Conservation (phyloP, 108 stramenopile genomes). For the Cyclotella atomus region DNA sequence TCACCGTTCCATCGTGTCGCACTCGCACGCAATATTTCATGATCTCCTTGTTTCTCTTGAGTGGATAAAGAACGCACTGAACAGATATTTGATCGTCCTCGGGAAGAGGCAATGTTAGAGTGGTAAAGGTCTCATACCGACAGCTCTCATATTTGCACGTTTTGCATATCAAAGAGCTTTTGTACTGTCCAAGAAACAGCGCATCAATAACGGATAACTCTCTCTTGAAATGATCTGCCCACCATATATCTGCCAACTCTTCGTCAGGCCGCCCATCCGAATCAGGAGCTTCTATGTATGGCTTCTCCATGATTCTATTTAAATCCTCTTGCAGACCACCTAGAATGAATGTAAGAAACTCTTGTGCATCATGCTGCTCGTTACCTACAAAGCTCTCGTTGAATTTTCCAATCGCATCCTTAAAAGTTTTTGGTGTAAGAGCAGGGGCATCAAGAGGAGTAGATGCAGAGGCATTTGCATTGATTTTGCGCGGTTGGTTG, state of each 20-base stretch:
- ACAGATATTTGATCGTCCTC: constrained; percentile 87
- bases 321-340: constrained; percentile 96
- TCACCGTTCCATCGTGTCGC: constrained; percentile 72
- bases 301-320: constrained; percentile 95
- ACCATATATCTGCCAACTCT: constrained; percentile 97
- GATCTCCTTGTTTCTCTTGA: constrained; percentile 43
- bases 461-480: constrained; percentile 62
- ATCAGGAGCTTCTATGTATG: constrained; percentile 94
- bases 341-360: constrained; percentile 89
- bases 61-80: constrained; percentile 70
- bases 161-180: constrained; percentile 93
- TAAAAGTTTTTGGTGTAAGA: constrained; percentile 92
- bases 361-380: constrained; percentile 99
- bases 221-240: constrained; percentile 93
- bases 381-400: constrained; percentile 94
- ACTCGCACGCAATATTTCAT: constrained; percentile 84
- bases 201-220: constrained; percentile 95
- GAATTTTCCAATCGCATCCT: constrained; percentile 88
- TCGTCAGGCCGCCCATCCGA: constrained; percentile 92
- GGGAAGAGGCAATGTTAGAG: constrained; percentile 92
- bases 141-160: constrained; percentile 94
- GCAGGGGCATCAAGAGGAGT: constrained; percentile 75
- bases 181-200: constrained; percentile 95
- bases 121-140: constrained; percentile 97
- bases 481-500: constrained; percentile 47